These are phyloP conservation scores for Croton setiger DNA, from an alignment of 441 rosid species.

Conservation along the genomic window DNA sequence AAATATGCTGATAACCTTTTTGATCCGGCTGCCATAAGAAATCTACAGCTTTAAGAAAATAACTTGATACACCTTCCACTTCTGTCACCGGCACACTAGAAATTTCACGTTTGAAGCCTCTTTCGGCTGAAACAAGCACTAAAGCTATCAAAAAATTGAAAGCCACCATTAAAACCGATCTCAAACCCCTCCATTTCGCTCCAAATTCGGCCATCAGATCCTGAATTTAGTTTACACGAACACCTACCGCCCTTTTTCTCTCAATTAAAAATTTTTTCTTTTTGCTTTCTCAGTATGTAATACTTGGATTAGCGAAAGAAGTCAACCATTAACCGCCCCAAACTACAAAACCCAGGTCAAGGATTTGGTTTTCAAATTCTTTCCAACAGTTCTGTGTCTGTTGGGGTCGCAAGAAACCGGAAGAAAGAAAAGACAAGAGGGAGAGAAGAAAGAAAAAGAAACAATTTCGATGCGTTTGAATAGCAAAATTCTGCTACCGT, in stretches of 20 bases:
- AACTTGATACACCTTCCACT: slow-evolving; percentile 33
- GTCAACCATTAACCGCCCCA: not conserved
- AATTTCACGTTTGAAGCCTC: slow-evolving; percentile 39
- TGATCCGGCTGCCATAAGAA: slow-evolving; percentile 62
- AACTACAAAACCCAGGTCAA: not conserved
- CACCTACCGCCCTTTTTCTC: not conserved
- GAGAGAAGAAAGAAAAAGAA: not conserved
- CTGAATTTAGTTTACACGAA: not conserved
- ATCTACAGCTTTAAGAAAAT: slow-evolving; percentile 35
- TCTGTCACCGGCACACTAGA: slow-evolving; percentile 15
- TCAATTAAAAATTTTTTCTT: too few species aligned
- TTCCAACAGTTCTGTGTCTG: not conserved
- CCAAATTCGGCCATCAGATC: slow-evolving; percentile 32
- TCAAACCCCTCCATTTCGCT: slow-evolving; percentile 36
- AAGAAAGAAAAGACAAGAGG: not conserved
- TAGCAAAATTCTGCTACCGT: not conserved
- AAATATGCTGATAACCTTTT: slow-evolving; percentile 62
- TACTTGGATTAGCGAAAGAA: not conserved
- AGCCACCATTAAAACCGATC: slow-evolving; percentile 30
- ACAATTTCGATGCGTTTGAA: not conserved
- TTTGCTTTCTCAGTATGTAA: not conserved
- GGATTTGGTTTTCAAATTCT: not conserved
- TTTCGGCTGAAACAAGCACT: slow-evolving; percentile 55
- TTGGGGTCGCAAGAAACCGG: not conserved
- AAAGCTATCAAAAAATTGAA: slow-evolving; percentile 40